phyloP scores from a whole-genome alignment of 495 filamentous ascomycete genomes.

The Aspergillus funiculosus region DNA sequence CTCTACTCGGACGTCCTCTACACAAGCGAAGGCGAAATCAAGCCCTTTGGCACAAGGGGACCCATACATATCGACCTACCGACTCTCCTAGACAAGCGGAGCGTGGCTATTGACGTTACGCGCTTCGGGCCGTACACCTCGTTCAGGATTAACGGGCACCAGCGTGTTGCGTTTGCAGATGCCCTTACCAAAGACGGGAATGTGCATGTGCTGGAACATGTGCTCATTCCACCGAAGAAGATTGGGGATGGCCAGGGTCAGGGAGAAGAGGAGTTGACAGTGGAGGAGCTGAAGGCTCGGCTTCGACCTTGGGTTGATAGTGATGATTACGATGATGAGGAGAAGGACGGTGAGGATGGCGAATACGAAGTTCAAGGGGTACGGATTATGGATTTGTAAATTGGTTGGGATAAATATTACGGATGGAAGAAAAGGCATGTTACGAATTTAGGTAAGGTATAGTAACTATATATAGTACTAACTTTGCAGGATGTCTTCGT shows the following conservation, averaged over 20 bases:
- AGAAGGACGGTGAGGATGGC: not conserved
- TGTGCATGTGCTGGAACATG: constrained; percentile 62
- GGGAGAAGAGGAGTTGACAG: constrained; percentile 46
- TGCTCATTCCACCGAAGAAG: constrained; percentile 69
- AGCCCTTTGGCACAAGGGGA: constrained; percentile 26
- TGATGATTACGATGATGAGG: constrained; percentile 13
- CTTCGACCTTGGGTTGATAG: constrained; percentile 43
- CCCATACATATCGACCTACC: constrained; percentile 57
- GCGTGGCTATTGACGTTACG: constrained; percentile 61
- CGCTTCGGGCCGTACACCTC: constrained; percentile 53
- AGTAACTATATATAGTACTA: too few species aligned
- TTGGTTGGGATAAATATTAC: too few species aligned
- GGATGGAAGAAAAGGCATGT: too few species aligned
- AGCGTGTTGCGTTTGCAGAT: constrained; percentile 55
- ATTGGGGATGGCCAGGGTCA: constrained; percentile 30
- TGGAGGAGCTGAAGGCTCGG: constrained; percentile 59
- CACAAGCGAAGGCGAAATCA: constrained; percentile 16
- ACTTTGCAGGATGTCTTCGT: too few species aligned
- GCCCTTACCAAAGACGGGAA: constrained; percentile 67
- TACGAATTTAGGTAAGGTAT: not conserved
- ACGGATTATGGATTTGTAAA: too few species aligned
- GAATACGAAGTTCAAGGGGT: not conserved
- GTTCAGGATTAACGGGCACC: constrained; percentile 67
- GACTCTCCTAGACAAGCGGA: constrained; percentile 55
- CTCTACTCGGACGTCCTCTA: constrained; percentile 68